These are phyloP conservation scores for Gossypium longicalyx DNA, from an alignment of 345 rosid genomes.

Conservation along the genomic window DNA sequence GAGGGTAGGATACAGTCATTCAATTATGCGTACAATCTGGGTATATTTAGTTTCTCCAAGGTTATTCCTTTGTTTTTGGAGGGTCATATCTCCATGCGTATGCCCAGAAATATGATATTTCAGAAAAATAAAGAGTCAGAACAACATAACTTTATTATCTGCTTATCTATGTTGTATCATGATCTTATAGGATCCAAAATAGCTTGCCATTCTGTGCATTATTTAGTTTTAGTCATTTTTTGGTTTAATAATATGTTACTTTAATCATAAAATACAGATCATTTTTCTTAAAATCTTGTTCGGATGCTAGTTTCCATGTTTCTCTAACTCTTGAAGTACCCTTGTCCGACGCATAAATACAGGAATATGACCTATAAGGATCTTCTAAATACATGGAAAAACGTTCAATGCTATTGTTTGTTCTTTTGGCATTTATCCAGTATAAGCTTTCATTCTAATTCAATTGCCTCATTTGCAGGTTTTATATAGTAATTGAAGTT, in stretches of 20 bases:
- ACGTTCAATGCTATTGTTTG: no score
- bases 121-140: not conserved
- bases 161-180: not conserved
- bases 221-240: not conserved
- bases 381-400: not conserved
- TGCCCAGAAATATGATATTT: not conserved
- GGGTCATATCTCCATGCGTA: not conserved
- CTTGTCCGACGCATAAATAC: not conserved
- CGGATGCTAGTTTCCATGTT: not conserved
- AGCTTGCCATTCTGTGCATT: not conserved
- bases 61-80: no score
- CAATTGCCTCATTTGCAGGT: constrained; percentile 19
- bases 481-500: constrained; percentile 2
- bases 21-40: no score
- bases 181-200: not conserved
- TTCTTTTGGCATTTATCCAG: not conserved
- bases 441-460: not conserved
- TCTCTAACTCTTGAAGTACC: not conserved
- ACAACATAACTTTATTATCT: not conserved
- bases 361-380: not conserved
- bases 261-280: not conserved
- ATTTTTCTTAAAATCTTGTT: not conserved
- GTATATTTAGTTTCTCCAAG: no score
- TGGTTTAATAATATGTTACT: not conserved
- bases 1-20: no score